Evolutionary conservation across 2,329 filamentous ascomycete species (phyloP).

Genomic region (Lecanicillium sp.): DNA sequence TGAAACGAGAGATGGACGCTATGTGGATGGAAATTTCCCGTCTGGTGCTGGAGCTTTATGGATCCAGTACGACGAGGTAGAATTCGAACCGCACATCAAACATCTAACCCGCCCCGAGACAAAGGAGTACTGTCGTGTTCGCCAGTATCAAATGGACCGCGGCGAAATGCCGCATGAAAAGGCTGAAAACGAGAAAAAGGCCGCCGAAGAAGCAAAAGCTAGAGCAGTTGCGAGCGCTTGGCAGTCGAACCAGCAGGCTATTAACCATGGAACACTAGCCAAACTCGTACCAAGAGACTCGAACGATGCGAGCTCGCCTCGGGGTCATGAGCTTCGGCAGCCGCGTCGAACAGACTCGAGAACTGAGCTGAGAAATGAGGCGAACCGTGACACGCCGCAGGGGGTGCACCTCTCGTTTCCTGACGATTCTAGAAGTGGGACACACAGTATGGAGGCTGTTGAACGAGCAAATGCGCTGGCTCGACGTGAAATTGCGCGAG

Average conservation of each 20-base stretch:
- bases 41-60: slow-evolving; percentile 51
- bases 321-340: slow-evolving; percentile 33
- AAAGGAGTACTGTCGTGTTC: slow-evolving; percentile 56
- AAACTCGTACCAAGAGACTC: too few species aligned
- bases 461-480: slow-evolving; percentile 42
- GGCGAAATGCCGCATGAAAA: slow-evolving; percentile 42
- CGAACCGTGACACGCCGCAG: neutral
- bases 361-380: slow-evolving; percentile 11
- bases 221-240: too few species aligned
- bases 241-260: too few species aligned
- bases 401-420: too few species aligned
- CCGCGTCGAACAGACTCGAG: slow-evolving; percentile 30
- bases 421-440: too few species aligned
- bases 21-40: slow-evolving; percentile 52
- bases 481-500: slow-evolving; percentile 41
- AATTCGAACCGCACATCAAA: slow-evolving; percentile 47
- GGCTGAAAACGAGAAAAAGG: slow-evolving; percentile 40
- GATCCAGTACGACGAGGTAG: slow-evolving; percentile 55
- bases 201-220: slow-evolving; percentile 40
- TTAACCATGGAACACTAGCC: too few species aligned
- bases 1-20: slow-evolving; percentile 51
- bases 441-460: slow-evolving; percentile 15
- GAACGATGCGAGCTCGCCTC: slow-evolving; percentile 12
- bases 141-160: slow-evolving; percentile 48
- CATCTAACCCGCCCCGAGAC: slow-evolving; percentile 44